Evolutionary conservation across 2,329 filamentous ascomycete species (phyloP), one percentile per base, ranked within the genome.

Genomic region (Beauveria sp.): DNA sequence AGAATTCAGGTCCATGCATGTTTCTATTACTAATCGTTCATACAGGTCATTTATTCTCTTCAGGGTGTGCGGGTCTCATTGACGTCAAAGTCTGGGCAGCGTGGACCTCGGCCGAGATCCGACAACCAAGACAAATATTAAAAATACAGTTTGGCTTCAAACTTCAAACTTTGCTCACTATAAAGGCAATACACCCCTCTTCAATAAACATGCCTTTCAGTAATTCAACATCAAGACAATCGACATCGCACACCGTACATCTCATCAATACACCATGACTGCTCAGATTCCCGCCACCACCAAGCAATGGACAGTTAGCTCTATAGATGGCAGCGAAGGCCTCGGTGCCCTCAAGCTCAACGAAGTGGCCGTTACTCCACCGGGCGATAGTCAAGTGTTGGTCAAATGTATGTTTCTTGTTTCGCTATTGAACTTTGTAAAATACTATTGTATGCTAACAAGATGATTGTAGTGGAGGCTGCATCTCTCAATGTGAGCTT

Each of bases 301-400:
- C 64, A 79, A 78, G 72, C 76, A 81, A 70, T 89, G 86, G 86
- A 76, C 71, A 37, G 70, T 88, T 48, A 73, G 75, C 40, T 79
- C 79, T 65, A 75, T 65, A 2, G 71, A 78, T 46, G 79, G 78
- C 66, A 53, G 56, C 48, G 26, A 59, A 26, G 48, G 56, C 47
- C 87, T 90, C 67, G 83, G 89, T 52, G 77, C 77, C 47, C 77
- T 91, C 44, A 72, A 79, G 67, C 81, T 83, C 66, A 74, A 80
- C 62, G 78, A 84, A 66, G 74, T 81, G 53, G 78, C 79, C 1
- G 68, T 90, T 3, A 85, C 87, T 16, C 73, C 84, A 65, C 69
- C 88, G 1, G 88, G 88, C 52, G 87, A 91, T 59, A 82, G 83
- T 63, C 85, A 92, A 28, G 87, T 91, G 6, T 79, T 92, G 40